Evolutionary conservation across 768 basidiomycete species (phyloP), one percentile per base, ranked within the genome.

Genomic region (Rhizopogon vesiculosus): DNA sequence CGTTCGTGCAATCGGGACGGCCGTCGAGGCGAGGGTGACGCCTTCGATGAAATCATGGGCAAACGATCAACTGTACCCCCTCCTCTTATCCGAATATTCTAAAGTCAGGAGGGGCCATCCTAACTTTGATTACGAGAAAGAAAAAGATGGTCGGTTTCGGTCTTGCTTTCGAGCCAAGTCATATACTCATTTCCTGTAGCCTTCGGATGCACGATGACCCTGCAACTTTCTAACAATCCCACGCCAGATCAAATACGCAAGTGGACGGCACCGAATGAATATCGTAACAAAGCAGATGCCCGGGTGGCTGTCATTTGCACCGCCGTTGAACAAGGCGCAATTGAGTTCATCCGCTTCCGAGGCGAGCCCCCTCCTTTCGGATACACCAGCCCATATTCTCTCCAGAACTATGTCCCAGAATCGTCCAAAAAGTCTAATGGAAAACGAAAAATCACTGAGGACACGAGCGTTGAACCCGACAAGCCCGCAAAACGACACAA

Each of bases 311-410:
- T 80, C 10, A 70, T 77, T 1, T 74, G 73, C 53, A 66, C 68
- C 3, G 87, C 85, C 3, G 79, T 77, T 15, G 72, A 82, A 58
- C 66, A 77, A 58, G 86, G 87, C 9, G 72, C 75, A 16, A 64
- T 88, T 42, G 85, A 88, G 56, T 76, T 85, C 44, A 64, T 88
- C 22, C 78, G 80, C n/a, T 84, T 81, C 62, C 73, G 67, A 25
- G 83, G 83, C 25, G 59, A 64, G 40, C 64, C 68, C 0, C 65
- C 73, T 10, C 78, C 81, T 1, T 61, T 69, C 25, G 77, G 70
- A 13, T 79, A 83, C 56, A 60, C 61, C 22, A 72, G 66, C 39
- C 70, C 73, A 1, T 74, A 75, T 59, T 73, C 53, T 25, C 25
- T 69, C 39, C 35, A 52, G 45, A 50, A 58, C 44, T 67, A 71